Percentiles rank a stretch among this genome's conserved stretches.
phyloP scores from a whole-genome alignment of 1,139 yeast species.

The Pichia sp. region DNA sequence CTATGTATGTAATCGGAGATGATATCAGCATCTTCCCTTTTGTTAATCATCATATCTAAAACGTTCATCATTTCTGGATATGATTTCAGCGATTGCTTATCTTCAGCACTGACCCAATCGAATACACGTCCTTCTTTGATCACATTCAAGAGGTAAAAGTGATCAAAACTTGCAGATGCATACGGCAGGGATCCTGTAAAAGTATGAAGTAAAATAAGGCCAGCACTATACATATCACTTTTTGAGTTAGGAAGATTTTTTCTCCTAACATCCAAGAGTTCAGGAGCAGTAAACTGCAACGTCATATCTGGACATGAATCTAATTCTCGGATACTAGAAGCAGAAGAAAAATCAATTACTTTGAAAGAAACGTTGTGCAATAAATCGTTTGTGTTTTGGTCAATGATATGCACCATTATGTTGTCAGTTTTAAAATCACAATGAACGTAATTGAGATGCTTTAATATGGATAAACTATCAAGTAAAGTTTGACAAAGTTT shows the following conservation, averaged over 20 bases:
- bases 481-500: conserved; percentile 24
- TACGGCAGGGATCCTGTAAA: conserved; percentile 32
- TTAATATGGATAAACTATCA: conserved; percentile 22
- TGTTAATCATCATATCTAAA: neutral
- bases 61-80: neutral
- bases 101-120: conserved; percentile 23
- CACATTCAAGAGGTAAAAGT: conserved; percentile 22
- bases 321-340: conserved; percentile 18
- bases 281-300: conserved; percentile 33
- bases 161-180: conserved; percentile 20
- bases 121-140: conserved; percentile 24
- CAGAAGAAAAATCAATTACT: conserved; percentile 33
- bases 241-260: conserved; percentile 21
- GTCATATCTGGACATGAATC: conserved; percentile 29
- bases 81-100: conserved; percentile 12
- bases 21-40: conserved; percentile 1
- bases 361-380: conserved; percentile 22
- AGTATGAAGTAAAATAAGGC: conserved; percentile 29
- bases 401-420: conserved; percentile 22
- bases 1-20: neutral
- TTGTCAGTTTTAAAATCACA: conserved; percentile 33
- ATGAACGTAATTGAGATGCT: conserved; percentile 27
- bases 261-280: conserved; percentile 20
- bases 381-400: conserved; percentile 1
- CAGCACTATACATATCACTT: conserved; percentile 30